Base-by-base conservation (phyloP, 352 stramenopile genomes). In the Thraustochytrium striatum region DNA sequence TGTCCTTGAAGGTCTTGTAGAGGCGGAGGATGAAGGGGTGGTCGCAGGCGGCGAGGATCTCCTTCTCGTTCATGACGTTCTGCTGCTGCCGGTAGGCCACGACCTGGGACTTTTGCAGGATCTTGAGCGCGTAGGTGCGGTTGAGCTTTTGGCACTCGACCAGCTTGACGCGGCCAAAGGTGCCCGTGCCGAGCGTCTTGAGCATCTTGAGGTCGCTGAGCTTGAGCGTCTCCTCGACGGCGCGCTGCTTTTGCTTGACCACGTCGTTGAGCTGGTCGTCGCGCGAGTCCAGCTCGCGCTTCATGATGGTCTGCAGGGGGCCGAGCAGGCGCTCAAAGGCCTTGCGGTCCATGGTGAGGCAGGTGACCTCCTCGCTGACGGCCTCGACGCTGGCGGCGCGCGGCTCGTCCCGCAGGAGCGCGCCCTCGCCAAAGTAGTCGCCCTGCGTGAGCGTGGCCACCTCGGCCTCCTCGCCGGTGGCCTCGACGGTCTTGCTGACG, bases 91-190 rank as follows among this genome's bases (percentile, higher is more conserved):
- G 73, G 41, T 81, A 79, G 32, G 36, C 25, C n/a, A 84, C 69
- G 33, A 84, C 47, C 7, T 58, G 81, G 19, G 33, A 30, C 55
- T 84, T 84, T 28, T 78, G 61, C 25, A 84, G 59, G 9, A 81
- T 70, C 59, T 84, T 84, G 11, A 84, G 55, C 2, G 81, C 81
- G n/a, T 72, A 83, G 2, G 69, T 55, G 32, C 30, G 44, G 41
- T 57, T 47, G 3, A 75, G 35, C 7, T 87, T 84, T 3, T 82
- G 83, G 82, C 94, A 87, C 52, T 87, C 87, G 11, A 94, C 89
- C 32, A 95, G 89, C 73, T 95, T 92, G 21, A 99, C 96, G 39
- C 95, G 90, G 1, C 95, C 96, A 82, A 99, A 99, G 0, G 95
- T 98, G 33, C 96, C 96, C n/a, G 93, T 95, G 39, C 96, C 96